Percentiles rank a stretch among this genome's conserved stretches.
Evolutionary conservation across 805 yeast genomes (phyloP).

Genomic region (Saccharomycopsis schoenii): DNA sequence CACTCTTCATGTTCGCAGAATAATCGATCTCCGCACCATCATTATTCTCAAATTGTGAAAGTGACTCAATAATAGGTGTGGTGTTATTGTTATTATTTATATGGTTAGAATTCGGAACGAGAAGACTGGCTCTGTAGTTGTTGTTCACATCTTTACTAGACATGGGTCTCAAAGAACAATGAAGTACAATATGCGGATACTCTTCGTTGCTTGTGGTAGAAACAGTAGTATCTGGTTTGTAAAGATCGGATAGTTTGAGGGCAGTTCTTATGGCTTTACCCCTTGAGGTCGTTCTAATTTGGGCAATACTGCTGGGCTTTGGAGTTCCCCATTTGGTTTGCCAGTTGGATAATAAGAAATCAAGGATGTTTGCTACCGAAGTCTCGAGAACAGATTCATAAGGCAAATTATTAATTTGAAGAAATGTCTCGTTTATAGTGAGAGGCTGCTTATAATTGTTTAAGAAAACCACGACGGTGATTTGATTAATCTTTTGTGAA

Average conservation of each 20-base stretch:
- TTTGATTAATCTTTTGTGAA: not conserved
- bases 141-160: slow-evolving; percentile 4
- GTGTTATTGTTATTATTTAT: slow-evolving; percentile 7
- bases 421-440: slow-evolving; percentile 16
- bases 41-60: not conserved
- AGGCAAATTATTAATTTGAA: slow-evolving; percentile 12
- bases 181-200: slow-evolving; percentile 1
- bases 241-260: slow-evolving; percentile 7
- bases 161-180: slow-evolving; percentile 9
- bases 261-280: slow-evolving; percentile 13
- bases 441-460: slow-evolving; percentile 9
- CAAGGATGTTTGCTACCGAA: slow-evolving; percentile 12
- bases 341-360: slow-evolving; percentile 15
- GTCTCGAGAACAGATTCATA: slow-evolving; percentile 5
- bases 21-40: slow-evolving; percentile 1
- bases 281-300: slow-evolving; percentile 10
- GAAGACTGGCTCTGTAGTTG: slow-evolving; percentile 14
- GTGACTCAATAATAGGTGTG: slow-evolving; percentile 1
- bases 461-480: slow-evolving; percentile 9
- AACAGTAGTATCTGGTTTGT: not conserved
- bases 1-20: not conserved
- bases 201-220: not conserved
- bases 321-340: slow-evolving; percentile 17
- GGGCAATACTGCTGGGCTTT: slow-evolving; percentile 12
- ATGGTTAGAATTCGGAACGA: slow-evolving; percentile 15